A percentile compares a stretch with the other conserved stretches of the same genome.
Evolutionary conservation across 345 rosid genomes (phyloP).

Genomic region (Populus tremula): DNA sequence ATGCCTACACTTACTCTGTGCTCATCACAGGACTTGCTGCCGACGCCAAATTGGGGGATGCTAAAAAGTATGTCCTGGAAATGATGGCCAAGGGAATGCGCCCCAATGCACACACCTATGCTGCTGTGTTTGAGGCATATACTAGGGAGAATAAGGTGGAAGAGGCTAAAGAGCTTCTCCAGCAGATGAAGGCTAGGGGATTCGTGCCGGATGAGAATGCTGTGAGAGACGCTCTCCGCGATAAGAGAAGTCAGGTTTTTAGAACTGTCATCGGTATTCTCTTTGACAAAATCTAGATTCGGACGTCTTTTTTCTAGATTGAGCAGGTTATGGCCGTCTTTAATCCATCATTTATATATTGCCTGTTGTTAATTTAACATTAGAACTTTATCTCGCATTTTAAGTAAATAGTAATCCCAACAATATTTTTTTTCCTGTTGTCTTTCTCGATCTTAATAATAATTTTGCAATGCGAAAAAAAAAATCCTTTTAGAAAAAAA

Average conservation of each 20-base stretch:
- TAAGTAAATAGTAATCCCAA: no score
- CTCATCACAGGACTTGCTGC: constrained; percentile 63
- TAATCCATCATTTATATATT: no score
- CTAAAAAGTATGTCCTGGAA: constrained; percentile 51
- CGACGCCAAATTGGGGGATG: constrained; percentile 40
- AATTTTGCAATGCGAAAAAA: no score
- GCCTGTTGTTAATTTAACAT: no score
- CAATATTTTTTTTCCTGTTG: no score
- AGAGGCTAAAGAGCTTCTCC: constrained; percentile 45
- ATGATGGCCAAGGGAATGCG: constrained; percentile 61
- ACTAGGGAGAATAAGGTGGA: constrained; percentile 43
- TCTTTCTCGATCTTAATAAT: no score
- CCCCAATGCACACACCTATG: constrained; percentile 50
- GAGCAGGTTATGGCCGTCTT: no score
- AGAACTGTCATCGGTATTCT: constrained; percentile 47
- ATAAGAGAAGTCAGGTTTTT: constrained; percentile 44
- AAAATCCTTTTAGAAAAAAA: no score
- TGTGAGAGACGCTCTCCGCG: constrained; percentile 40
- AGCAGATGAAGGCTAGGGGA: constrained; percentile 48
- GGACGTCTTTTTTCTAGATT: no score
- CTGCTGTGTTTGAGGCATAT: constrained; percentile 55
- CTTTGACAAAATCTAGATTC: constrained; percentile 36
- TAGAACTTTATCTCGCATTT: no score
- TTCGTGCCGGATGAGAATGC: constrained; percentile 51
- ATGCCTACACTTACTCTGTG: constrained; percentile 63